Evolutionary conservation across 495 filamentous ascomycete species (phyloP), one percentile per base, ranked within the genome.

Genomic region (Bacidia rubella): DNA sequence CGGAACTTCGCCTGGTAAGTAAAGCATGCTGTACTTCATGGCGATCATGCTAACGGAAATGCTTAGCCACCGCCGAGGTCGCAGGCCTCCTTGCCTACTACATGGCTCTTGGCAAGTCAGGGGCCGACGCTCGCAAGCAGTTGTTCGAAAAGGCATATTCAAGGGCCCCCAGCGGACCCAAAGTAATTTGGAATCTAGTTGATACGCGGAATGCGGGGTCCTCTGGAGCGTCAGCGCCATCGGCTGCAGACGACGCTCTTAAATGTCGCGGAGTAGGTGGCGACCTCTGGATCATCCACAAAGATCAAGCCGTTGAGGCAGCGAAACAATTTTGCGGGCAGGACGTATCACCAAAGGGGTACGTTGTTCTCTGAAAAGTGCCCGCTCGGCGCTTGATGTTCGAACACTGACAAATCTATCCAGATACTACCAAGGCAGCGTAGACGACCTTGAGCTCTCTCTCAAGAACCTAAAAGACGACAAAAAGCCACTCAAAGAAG

Each of bases 251-350:
- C n/a, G 22, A 47, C 45, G 21, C n/a, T n/a, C 45, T 47, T 21
- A 12, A 24, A 12, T 47, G 45, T 21, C n/a, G 24, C n/a, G 45
- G 45, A 22, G 22, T 47, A 20, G 45, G 45, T 21, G 45, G 45
- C 22, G 45, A 47, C 45, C 22, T 47, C 45, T 47, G 45, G 45
- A 24, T 47, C 21, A 20, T 47, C n/a, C n/a, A 24, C 45, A 15
- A 21, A 1, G 45, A 47, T 26, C 45, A 47, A 24, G 45, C 45
- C n/a, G 45, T 24, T 21, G 22, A 22, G 24, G 45, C 45, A n/a
- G 45, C 45, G 5, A 26, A 24, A 47, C 45, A 47, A 24, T 47
- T 47, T 21, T 47, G 45, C 45, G 45, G 26, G 3, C 45, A 47
- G 2, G 45, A 47, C 11, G 45, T 20, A 4, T 17, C 11, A 21